Conservation (phyloP, 2,329 filamentous ascomycete species). For the Pestalotiopsis fici region DNA sequence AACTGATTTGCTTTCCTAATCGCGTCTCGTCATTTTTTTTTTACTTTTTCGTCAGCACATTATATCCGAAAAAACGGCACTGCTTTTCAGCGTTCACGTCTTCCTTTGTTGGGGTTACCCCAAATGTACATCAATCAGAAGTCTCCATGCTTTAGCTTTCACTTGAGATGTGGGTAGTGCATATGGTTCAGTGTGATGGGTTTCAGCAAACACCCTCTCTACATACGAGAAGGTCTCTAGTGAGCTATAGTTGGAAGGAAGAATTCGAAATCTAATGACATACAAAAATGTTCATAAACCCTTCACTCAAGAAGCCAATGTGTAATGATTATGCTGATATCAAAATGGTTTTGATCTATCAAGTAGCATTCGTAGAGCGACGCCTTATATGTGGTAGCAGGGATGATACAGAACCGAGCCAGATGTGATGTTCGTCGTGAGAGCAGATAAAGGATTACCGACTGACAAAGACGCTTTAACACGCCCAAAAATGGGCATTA, state of each 20-base stretch:
- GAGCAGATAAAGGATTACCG: background rate
- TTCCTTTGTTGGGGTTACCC: background rate
- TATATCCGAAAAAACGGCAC: background rate
- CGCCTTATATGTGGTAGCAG: too few species aligned
- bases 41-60: background rate
- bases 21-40: background rate
- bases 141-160: background rate
- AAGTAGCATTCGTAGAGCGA: too few species aligned
- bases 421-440: background rate
- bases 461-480: background rate
- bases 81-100: background rate
- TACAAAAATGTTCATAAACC: too few species aligned
- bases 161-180: background rate
- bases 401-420: background rate
- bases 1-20: background rate
- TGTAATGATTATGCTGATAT: too few species aligned
- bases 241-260: too few species aligned
- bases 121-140: background rate
- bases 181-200: background rate
- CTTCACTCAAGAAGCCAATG: too few species aligned
- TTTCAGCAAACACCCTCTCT: too few species aligned
- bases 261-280: too few species aligned
- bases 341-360: too few species aligned
- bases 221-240: too few species aligned
- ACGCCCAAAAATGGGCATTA: background rate